Conservation (phyloP, 164 flowering plant genomes). For the Malania oleifera region DNA sequence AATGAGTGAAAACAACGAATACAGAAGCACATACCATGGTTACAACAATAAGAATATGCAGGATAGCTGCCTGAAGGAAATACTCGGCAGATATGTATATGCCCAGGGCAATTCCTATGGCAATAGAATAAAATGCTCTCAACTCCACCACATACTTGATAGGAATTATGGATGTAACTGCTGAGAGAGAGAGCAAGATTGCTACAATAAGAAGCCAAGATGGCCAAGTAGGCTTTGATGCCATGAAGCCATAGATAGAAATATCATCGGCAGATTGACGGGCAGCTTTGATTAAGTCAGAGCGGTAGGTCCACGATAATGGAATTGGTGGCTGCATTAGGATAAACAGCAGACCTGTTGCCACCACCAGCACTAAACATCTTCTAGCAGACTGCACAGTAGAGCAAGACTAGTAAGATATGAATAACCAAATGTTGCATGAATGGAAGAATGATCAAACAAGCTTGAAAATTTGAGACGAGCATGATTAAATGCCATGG, state of each 20-base stretch:
- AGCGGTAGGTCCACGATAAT: slow-evolving; percentile 70
- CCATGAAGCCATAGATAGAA: slow-evolving; percentile 83
- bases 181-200: slow-evolving; percentile 75
- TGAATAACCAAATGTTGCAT: background rate
- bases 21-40: slow-evolving; percentile 81
- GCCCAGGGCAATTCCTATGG: slow-evolving; percentile 83
- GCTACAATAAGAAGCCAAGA: slow-evolving; percentile 91
- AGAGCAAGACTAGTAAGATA: background rate
- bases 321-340: slow-evolving; percentile 90
- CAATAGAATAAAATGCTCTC: slow-evolving; percentile 71
- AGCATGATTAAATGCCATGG: too few relatives aligned
- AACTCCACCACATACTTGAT: slow-evolving; percentile 84
- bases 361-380: slow-evolving; percentile 75
- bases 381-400: slow-evolving; percentile 84
- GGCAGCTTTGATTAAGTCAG: slow-evolving; percentile 78
- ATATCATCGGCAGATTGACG: slow-evolving; percentile 85
- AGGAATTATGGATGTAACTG: slow-evolving; percentile 77
- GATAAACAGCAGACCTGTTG: slow-evolving; percentile 76
- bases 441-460: background rate
- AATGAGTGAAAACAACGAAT: slow-evolving; percentile 86
- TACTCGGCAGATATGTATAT: slow-evolving; percentile 86
- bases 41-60: slow-evolving; percentile 71
- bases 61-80: slow-evolving; percentile 67
- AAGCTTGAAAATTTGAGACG: background rate
- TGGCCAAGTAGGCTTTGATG: slow-evolving; percentile 92